Evolutionary conservation across 257 asterid species (phyloP).

Genomic region (Salvia rosmarinus): DNA sequence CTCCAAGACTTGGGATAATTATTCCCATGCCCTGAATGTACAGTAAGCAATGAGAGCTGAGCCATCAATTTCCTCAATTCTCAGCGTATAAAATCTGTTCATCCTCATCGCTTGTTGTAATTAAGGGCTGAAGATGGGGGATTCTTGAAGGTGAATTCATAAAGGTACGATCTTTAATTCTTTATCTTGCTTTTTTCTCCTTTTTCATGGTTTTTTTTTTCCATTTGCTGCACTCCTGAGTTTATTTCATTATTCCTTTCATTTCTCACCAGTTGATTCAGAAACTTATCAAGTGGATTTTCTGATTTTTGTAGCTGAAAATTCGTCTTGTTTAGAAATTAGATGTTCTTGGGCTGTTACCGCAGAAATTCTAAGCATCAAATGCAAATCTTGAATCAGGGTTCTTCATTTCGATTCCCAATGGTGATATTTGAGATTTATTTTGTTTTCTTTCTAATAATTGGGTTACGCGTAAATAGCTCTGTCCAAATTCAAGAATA

Average conservation of each 20-base stretch:
- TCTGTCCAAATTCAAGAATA: background rate
- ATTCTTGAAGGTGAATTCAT: slow-evolving; percentile 4
- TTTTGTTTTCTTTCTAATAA: too few relatives aligned
- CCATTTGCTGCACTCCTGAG: too few relatives aligned
- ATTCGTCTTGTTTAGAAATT: background rate
- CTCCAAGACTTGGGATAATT: slow-evolving; percentile 22
- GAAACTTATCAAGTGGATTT: background rate
- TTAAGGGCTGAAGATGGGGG: slow-evolving; percentile 1
- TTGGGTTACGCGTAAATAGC: background rate
- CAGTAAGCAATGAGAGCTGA: background rate
- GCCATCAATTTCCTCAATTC: background rate
- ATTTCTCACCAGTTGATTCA: background rate
- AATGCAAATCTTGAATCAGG: slow-evolving; percentile 76
- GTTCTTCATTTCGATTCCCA: slow-evolving; percentile 68
- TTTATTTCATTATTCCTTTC: background rate
- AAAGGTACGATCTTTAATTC: slow-evolving; percentile 19
- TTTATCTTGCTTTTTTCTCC: background rate
- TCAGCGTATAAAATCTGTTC: too few relatives aligned
- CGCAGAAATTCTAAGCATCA: slow-evolving; percentile 88
- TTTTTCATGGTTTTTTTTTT: background rate
- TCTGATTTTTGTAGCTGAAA: background rate
- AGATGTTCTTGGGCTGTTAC: slow-evolving; percentile 23
- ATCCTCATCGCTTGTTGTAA: background rate
- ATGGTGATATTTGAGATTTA: slow-evolving; percentile 48
- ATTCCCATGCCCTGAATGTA: slow-evolving; percentile 1